These are phyloP conservation scores for Boeremia exigua DNA, from an alignment of 2,329 filamentous ascomycete species.

Conservation along the genomic window DNA sequence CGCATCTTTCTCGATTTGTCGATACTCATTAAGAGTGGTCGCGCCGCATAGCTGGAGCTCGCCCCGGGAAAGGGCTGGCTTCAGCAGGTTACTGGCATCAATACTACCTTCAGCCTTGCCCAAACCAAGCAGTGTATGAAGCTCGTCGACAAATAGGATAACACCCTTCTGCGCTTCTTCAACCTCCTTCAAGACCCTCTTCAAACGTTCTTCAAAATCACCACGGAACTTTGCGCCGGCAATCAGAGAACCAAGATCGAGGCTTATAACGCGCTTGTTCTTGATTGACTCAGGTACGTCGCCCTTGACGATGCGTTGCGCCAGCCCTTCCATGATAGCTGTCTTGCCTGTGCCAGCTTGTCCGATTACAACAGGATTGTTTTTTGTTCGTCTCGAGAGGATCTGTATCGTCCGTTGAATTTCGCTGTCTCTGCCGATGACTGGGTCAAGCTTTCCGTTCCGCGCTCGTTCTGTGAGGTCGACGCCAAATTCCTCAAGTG, in stretches of 20 bases:
- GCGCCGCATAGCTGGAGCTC: constrained; percentile 95
- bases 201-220: constrained; percentile 93
- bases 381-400: constrained; percentile 89
- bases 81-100: constrained; percentile 92
- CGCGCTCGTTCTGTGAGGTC: constrained; percentile 86
- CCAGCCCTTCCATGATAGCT: constrained; percentile 87
- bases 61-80: constrained; percentile 89
- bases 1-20: constrained; percentile 93
- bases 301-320: constrained; percentile 85
- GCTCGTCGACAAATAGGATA: constrained; percentile 93
- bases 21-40: constrained; percentile 90
- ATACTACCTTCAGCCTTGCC: constrained; percentile 97
- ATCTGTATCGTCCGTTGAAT: constrained; percentile 96
- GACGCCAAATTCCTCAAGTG: constrained; percentile 87
- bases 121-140: constrained; percentile 88
- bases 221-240: constrained; percentile 95
- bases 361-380: constrained; percentile 94
- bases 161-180: constrained; percentile 87
- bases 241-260: constrained; percentile 91
- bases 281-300: constrained; percentile 97
- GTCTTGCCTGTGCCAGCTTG: constrained; percentile 93
- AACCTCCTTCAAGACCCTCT: constrained; percentile 89
- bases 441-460: constrained; percentile 90
- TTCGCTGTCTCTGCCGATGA: constrained; percentile 90
- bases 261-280: constrained; percentile 84